Base-by-base conservation (phyloP, 352 stramenopile species). In the Globisporangium parvum region DNA sequence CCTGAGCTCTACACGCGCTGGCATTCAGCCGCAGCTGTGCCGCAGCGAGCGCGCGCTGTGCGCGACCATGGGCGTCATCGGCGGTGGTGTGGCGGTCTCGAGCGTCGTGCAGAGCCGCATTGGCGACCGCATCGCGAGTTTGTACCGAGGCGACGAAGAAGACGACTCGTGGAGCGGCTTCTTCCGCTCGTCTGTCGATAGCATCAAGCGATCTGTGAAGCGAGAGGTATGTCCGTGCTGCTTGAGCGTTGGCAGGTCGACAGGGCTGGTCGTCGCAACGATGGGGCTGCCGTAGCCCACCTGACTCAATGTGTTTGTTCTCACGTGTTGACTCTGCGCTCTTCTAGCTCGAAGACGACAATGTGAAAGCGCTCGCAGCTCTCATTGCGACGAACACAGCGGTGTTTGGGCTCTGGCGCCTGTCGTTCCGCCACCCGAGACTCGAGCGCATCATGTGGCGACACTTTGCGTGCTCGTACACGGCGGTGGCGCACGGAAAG, bases 381-480 rank as follows among this genome's bases (percentile, higher is more conserved):
- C 46, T 93, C 17, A 88, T 93, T 53, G 81, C 69, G 15, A 55
- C 70, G 23, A 93, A 93, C 65, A 81, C 77, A 8, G 33, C 76
- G 1, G 70, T 91, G 4, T 91, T 89, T 57, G 80, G 75, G 15
- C 57, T 93, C 31, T 93, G 80, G 83, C 78, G 80, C 5, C 41
- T 78, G n/a, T 90, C 83, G 17, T 75, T 81, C 28, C 54, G 67
- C 6, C 60, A 73, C 35, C 69, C 67, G 5, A 51, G 42, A 42
- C 53, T 93, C 45, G 68, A 88, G 40, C 63, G 71, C 4, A 87
- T 87, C 50, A 93, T 93, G 80, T 93, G 84, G 84, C 60, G 67
- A 46, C 76, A 93, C 50, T 93, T 91, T 62, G 81, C 84, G 14
- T 90, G 80, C 63, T 93, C 84, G 40, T 93, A 89, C 68, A 67